phyloP scores from a whole-genome alignment of 1,284 basidiomycete genomes.

The Moniliophthora roreri region DNA sequence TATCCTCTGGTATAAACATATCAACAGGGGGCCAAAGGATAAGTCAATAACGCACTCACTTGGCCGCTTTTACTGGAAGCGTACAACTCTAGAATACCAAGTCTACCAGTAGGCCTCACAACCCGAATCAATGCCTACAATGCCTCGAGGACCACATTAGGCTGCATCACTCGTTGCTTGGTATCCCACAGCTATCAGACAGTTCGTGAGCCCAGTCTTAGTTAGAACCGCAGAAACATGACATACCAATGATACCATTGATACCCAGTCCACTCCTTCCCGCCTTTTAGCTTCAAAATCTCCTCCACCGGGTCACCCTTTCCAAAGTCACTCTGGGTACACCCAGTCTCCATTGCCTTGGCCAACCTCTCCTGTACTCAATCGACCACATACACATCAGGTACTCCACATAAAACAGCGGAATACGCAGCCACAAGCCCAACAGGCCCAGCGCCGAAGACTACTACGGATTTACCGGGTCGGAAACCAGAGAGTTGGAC shows the following conservation, averaged over 20 bases:
- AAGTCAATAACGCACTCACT: constrained; percentile 34
- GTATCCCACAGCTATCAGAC: constrained; percentile 44
- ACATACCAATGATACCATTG: no score
- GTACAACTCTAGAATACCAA: constrained; percentile 53
- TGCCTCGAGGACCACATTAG: constrained; percentile 49
- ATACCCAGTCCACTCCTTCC: constrained; percentile 48
- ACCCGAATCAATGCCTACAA: constrained; percentile 50
- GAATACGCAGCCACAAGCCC: constrained; percentile 57
- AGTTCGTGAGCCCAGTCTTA: neutral
- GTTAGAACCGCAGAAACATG: no score
- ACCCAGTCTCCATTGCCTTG: constrained; percentile 52
- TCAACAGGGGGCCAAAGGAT: no score
- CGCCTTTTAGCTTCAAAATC: constrained; percentile 39
- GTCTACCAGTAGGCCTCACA: constrained; percentile 49
- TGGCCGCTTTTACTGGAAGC: constrained; percentile 48
- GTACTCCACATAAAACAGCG: constrained; percentile 47
- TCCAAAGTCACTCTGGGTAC: constrained; percentile 47
- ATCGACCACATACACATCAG: constrained; percentile 53
- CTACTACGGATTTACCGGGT: constrained; percentile 49
- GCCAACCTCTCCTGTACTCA: constrained; percentile 48
- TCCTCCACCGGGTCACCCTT: constrained; percentile 43
- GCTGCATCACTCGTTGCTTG: constrained; percentile 49
- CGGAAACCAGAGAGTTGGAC: constrained; percentile 51
- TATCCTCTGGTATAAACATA: no score
- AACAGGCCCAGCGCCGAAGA: constrained; percentile 52